Conservation (phyloP, 2,329 filamentous ascomycete species). For the Talaromyces sp. region DNA sequence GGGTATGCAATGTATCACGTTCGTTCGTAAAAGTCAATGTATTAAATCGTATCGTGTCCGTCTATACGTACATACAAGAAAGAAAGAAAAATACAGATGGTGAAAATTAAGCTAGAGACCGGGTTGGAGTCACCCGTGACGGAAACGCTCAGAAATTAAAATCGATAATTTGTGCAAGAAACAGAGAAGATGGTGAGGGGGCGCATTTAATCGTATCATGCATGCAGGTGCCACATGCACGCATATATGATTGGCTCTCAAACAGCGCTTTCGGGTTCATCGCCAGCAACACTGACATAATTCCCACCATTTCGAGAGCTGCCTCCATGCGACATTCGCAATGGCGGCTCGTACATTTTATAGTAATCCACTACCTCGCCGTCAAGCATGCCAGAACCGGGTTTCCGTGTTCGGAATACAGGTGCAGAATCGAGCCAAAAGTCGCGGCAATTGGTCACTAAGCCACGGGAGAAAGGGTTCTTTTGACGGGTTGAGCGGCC, state of each 20-base stretch:
- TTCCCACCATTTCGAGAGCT: conserved; percentile 43
- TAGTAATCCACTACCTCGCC: conserved; percentile 83
- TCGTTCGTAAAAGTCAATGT: not conserved
- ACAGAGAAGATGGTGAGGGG: too few species aligned
- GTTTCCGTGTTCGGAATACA: conserved; percentile 70
- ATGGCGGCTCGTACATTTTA: conserved; percentile 80
- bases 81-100: not conserved
- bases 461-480: conserved; percentile 83
- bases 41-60: not conserved
- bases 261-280: conserved; percentile 35
- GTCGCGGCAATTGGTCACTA: conserved; percentile 86
- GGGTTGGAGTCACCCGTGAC: not conserved
- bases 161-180: not conserved
- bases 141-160: conserved; percentile 1
- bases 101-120: not conserved
- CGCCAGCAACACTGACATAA: conserved; percentile 57
- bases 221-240: not conserved
- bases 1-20: not conserved
- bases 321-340: conserved; percentile 54
- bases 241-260: conserved; percentile 17
- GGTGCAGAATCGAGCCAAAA: conserved; percentile 93
- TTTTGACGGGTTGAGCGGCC: conserved; percentile 55
- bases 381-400: conserved; percentile 70
- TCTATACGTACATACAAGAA: not conserved
- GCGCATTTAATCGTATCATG: not conserved